Evolutionary conservation across 2,329 filamentous ascomycete species (phyloP).

Genomic region (Helotiales sp.): DNA sequence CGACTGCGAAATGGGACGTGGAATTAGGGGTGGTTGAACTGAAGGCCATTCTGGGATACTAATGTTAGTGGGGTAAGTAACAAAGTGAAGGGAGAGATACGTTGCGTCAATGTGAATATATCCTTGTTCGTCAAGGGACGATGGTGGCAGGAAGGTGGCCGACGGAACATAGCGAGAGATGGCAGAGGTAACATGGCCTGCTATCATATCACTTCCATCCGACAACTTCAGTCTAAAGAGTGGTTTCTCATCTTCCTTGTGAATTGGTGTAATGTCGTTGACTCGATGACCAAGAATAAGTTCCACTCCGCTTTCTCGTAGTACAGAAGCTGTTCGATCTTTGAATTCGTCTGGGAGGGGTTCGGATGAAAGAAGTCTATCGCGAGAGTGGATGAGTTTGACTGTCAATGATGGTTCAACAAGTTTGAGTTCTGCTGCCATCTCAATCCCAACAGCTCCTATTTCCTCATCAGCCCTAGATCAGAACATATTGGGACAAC

Average conservation of each 20-base stretch:
- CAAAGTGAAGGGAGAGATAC: conserved; percentile 38
- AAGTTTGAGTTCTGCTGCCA: conserved; percentile 75
- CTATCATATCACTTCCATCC: conserved; percentile 58
- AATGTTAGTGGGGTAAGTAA: conserved; percentile 5
- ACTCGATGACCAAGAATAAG: conserved; percentile 63
- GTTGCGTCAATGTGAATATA: conserved; percentile 62
- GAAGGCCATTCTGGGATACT: conserved; percentile 52
- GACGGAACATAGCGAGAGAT: conserved; percentile 64
- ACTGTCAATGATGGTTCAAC: conserved; percentile 64
- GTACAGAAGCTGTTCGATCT: conserved; percentile 56
- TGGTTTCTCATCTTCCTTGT: conserved; percentile 42
- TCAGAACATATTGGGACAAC: conserved; percentile 1
- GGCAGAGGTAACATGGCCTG: conserved; percentile 69
- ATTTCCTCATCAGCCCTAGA: neutral
- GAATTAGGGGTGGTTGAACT: conserved; percentile 54
- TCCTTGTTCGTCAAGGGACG: conserved; percentile 61
- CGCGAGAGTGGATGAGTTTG: conserved; percentile 73
- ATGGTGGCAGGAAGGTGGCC: conserved; percentile 60
- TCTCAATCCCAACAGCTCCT: conserved; percentile 79
- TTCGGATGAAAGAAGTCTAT: conserved; percentile 71
- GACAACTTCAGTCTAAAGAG: conserved; percentile 55
- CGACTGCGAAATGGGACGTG: conserved; percentile 64
- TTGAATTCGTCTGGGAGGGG: conserved; percentile 70
- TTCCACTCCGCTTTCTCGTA: conserved; percentile 64
- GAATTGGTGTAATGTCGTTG: conserved; percentile 46